A percentile compares a stretch with the other conserved stretches of the same genome.
phyloP scores from a whole-genome alignment of 2,329 filamentous ascomycete species.

The Sporothrix schenckii region DNA sequence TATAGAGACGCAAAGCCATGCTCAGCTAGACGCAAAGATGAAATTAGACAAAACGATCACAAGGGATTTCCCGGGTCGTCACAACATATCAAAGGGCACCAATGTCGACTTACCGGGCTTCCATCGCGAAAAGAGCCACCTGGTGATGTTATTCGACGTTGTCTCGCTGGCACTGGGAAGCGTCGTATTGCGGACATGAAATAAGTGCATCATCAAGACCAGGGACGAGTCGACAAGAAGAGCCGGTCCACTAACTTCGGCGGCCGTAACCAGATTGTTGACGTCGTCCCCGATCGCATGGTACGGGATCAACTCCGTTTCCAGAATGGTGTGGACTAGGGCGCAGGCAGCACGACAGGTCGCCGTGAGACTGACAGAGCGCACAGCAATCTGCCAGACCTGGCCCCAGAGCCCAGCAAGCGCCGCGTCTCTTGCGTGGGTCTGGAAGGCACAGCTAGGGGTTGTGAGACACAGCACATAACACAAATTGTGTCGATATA shows the following conservation, averaged over 20 bases:
- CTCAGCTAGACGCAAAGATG: slow-evolving; percentile 57
- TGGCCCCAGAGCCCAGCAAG: slow-evolving; percentile 65
- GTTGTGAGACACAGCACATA: slow-evolving; percentile 46
- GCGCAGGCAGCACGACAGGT: slow-evolving; percentile 78
- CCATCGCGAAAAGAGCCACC: slow-evolving; percentile 84
- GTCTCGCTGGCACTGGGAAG: slow-evolving; percentile 69
- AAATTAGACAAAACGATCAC: neutral
- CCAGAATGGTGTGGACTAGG: slow-evolving; percentile 69
- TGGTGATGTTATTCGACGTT: slow-evolving; percentile 71
- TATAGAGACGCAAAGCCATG: slow-evolving; percentile 66
- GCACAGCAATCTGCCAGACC: slow-evolving; percentile 72
- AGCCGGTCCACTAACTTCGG: slow-evolving; percentile 80
- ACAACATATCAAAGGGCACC: too few relatives aligned
- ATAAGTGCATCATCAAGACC: slow-evolving; percentile 69
- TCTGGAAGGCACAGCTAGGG: slow-evolving; percentile 49
- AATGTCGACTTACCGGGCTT: slow-evolving; percentile 65
- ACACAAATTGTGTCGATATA: too few relatives aligned
- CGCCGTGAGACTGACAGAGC: slow-evolving; percentile 68
- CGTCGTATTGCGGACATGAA: slow-evolving; percentile 67
- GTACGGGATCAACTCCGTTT: slow-evolving; percentile 66
- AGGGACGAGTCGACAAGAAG: slow-evolving; percentile 78
- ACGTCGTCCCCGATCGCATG: slow-evolving; percentile 68
- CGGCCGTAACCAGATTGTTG: slow-evolving; percentile 71
- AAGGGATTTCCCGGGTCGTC: neutral
- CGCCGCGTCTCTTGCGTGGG: slow-evolving; percentile 45